Conservation (phyloP, 2,329 filamentous ascomycete species). For the Colletotrichum zoysiae region DNA sequence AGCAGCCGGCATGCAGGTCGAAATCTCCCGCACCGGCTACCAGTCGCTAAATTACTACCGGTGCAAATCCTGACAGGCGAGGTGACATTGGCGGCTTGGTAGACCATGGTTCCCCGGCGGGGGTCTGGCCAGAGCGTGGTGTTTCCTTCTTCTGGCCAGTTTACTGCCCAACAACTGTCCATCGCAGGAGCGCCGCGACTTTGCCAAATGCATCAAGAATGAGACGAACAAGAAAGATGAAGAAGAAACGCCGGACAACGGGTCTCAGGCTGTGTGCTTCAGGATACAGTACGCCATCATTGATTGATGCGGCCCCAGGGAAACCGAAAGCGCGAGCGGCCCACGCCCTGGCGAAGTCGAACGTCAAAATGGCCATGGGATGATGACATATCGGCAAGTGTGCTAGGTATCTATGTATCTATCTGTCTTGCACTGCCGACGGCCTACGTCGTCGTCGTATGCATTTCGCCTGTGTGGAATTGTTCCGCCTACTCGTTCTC, state of each 20-base stretch:
- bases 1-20: slow-evolving; percentile 31
- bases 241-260: slow-evolving; percentile 18
- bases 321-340: slow-evolving; percentile 5
- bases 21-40: slow-evolving; percentile 32
- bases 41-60: slow-evolving; percentile 15
- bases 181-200: slow-evolving; percentile 7
- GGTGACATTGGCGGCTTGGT: slow-evolving; percentile 6
- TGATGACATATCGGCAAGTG: slow-evolving; percentile 30
- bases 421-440: slow-evolving; percentile 18
- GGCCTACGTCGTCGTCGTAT: slow-evolving; percentile 10
- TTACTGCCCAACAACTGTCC: slow-evolving; percentile 12
- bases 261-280: slow-evolving; percentile 23
- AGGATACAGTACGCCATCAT: slow-evolving; percentile 13
- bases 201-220: slow-evolving; percentile 17
- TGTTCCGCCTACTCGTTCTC: slow-evolving; percentile 5
- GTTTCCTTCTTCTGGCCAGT: slow-evolving; percentile 17
- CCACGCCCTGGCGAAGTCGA: slow-evolving; percentile 14
- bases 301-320: slow-evolving; percentile 12
- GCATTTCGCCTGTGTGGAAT: slow-evolving; percentile 17
- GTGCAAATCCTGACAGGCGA: slow-evolving; percentile 7
- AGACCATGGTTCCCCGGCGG: not conserved
- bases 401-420: too few relatives aligned
- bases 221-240: slow-evolving; percentile 5
- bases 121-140: slow-evolving; percentile 21
- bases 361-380: slow-evolving; percentile 21